Evolutionary conservation across 768 basidiomycete genomes (phyloP).

Genomic region (Tulasnella sp.): DNA sequence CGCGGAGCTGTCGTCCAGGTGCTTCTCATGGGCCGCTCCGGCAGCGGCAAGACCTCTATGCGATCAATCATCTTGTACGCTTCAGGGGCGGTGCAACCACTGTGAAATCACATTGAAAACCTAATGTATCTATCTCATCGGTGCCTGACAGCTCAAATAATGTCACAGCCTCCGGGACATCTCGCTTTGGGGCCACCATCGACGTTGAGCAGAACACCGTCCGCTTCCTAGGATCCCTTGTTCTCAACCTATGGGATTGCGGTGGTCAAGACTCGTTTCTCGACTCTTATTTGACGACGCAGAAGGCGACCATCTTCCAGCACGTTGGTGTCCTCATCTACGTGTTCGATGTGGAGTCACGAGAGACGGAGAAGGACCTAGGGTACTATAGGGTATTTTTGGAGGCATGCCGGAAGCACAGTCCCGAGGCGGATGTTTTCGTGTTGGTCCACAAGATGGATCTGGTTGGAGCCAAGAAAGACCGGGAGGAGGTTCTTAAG

Average conservation of each 20-base stretch:
- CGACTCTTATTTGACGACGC: constrained; percentile 88
- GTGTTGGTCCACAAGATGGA: constrained; percentile 98
- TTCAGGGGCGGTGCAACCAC: not conserved
- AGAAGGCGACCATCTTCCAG: constrained; percentile 89
- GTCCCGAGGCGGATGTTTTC: constrained; percentile 77
- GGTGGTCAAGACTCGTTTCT: constrained; percentile 98
- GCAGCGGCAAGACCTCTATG: constrained; percentile 77
- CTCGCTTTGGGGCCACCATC: constrained; percentile 89
- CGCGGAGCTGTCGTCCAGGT: constrained; percentile 43
- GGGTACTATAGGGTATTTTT: constrained; percentile 90
- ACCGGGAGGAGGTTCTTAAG: constrained; percentile 48
- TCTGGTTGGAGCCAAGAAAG: constrained; percentile 49
- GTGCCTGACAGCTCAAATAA: constrained; percentile 68
- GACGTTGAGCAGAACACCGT: constrained; percentile 98
- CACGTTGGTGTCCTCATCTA: constrained; percentile 97
- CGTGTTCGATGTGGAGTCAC: constrained; percentile 90
- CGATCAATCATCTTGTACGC: constrained; percentile 95
- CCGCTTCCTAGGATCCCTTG: constrained; percentile 90
- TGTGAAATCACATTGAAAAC: not conserved
- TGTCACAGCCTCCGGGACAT: constrained; percentile 72
- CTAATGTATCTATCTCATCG: not conserved
- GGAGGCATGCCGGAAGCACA: constrained; percentile 64
- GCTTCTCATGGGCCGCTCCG: constrained; percentile 92
- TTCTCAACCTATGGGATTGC: constrained; percentile 97
- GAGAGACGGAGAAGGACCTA: constrained; percentile 68